Conservation (phyloP, 805 yeast genomes). For the Lachancea sp. region DNA sequence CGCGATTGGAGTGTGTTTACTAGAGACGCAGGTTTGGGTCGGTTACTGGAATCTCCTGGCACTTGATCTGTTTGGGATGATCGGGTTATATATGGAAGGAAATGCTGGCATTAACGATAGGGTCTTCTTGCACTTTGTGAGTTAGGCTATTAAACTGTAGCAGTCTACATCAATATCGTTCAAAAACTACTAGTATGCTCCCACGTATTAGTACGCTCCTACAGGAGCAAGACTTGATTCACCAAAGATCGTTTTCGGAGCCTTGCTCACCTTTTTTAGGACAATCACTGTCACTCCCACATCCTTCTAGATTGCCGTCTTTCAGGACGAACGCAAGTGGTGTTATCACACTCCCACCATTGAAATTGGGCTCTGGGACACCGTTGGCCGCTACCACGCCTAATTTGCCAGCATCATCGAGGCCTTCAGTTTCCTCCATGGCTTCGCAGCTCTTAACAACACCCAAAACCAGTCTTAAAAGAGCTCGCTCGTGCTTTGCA, state of each 20-base stretch:
- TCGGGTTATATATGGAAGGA: too few relatives aligned
- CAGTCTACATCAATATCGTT: not conserved
- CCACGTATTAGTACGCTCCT: conserved; percentile 9
- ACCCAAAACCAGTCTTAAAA: conserved; percentile 6
- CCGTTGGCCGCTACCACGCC: not conserved
- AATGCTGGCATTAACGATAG: too few relatives aligned
- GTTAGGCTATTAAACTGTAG: too few relatives aligned
- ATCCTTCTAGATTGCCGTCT: conserved; percentile 11
- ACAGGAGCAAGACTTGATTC: conserved; percentile 6
- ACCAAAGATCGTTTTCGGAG: conserved; percentile 11
- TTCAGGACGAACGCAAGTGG: conserved; percentile 25
- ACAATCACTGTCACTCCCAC: conserved; percentile 2
- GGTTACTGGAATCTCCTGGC: too few relatives aligned
- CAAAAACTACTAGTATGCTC: not conserved
- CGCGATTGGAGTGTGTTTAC: not conserved
- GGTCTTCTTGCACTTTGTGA: too few relatives aligned
- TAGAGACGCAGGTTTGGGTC: conserved; percentile 2
- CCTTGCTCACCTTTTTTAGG: conserved; percentile 22
- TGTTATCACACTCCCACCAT: conserved; percentile 28
- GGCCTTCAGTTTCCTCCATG: not conserved
- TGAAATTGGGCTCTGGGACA: conserved; percentile 5
- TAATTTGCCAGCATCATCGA: not conserved
- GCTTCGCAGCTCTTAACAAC: not conserved
- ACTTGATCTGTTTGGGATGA: too few relatives aligned
- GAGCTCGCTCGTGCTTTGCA: conserved; percentile 6